phyloP scores from a whole-genome alignment of 768 basidiomycete species.

The Leccinellum luteum region DNA sequence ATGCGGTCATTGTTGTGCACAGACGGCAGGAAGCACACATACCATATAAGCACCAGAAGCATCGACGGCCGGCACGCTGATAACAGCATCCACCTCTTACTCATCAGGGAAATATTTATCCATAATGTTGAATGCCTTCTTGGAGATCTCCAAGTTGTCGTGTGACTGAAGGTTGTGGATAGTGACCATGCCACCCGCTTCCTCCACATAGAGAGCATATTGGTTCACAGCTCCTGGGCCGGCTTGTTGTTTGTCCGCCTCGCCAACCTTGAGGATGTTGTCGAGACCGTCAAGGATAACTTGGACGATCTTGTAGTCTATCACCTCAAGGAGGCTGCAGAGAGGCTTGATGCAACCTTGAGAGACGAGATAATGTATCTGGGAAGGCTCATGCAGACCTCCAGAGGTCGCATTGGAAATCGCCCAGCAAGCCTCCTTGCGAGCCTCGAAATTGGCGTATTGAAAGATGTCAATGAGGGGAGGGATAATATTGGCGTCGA shows the following conservation, averaged over 20 bases:
- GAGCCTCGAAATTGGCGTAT: slow-evolving; percentile 98
- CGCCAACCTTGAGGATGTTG: slow-evolving; percentile 97
- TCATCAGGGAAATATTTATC: slow-evolving; percentile 99
- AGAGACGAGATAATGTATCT: slow-evolving; percentile 95
- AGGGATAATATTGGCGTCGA: slow-evolving; percentile 97
- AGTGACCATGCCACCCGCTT: slow-evolving; percentile 97
- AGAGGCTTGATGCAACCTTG: slow-evolving; percentile 99
- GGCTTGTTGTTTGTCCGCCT: slow-evolving; percentile 82
- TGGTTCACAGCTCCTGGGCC: slow-evolving; percentile 86
- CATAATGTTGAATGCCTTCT: slow-evolving; percentile 99
- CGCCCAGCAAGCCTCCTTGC: slow-evolving; percentile 99
- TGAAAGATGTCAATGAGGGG: slow-evolving; percentile 98
- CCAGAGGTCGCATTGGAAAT: slow-evolving; percentile 99
- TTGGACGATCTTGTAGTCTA: slow-evolving; percentile 99
- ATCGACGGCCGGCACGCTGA: slow-evolving; percentile 74
- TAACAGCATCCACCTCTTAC: slow-evolving; percentile 85
- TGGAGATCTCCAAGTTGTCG: slow-evolving; percentile 99
- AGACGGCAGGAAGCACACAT: slow-evolving; percentile 28
- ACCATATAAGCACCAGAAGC: slow-evolving; percentile 73
- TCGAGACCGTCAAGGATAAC: slow-evolving; percentile 97
- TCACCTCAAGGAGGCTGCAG: slow-evolving; percentile 92
- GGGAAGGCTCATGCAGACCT: slow-evolving; percentile 91
- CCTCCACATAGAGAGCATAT: slow-evolving; percentile 93
- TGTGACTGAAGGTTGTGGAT: slow-evolving; percentile 99
- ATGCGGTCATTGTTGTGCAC: slow-evolving; percentile 51